Evolutionary conservation across 2,329 filamentous ascomycete genomes (phyloP).

Genomic region (Hymenoscyphus salicellus): DNA sequence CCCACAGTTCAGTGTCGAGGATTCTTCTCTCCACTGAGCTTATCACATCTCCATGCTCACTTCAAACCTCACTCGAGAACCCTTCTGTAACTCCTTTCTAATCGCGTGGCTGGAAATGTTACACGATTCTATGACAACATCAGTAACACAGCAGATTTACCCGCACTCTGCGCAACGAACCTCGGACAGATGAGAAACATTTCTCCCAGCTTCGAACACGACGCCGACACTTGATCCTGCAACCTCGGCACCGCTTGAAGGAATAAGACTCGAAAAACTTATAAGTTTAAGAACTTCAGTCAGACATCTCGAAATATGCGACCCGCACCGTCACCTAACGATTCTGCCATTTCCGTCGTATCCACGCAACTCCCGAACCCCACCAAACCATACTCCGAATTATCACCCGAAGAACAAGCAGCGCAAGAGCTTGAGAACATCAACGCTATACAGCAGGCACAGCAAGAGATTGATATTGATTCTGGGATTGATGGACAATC

Average conservation of each 20-base stretch:
- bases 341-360: slow-evolving; percentile 24
- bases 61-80: neutral
- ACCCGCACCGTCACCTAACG: slow-evolving; percentile 12
- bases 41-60: neutral
- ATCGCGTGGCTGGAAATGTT: neutral
- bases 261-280: neutral
- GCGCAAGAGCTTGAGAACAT: slow-evolving; percentile 23
- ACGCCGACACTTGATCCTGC: neutral
- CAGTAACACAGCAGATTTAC: neutral
- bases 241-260: neutral
- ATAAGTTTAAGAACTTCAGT: neutral
- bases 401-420: slow-evolving; percentile 19
- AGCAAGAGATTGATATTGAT: slow-evolving; percentile 32
- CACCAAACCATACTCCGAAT: slow-evolving; percentile 10
- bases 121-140: neutral
- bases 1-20: neutral
- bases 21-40: neutral
- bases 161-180: neutral
- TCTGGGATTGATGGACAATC: slow-evolving; percentile 19
- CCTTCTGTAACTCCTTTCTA: neutral
- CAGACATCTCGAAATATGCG: neutral
- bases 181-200: slow-evolving; percentile 2
- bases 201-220: neutral
- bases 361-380: slow-evolving; percentile 2
- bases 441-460: slow-evolving; percentile 27